Base-by-base conservation (phyloP, 345 rosid genomes). In the Eucalyptus cloeziana region DNA sequence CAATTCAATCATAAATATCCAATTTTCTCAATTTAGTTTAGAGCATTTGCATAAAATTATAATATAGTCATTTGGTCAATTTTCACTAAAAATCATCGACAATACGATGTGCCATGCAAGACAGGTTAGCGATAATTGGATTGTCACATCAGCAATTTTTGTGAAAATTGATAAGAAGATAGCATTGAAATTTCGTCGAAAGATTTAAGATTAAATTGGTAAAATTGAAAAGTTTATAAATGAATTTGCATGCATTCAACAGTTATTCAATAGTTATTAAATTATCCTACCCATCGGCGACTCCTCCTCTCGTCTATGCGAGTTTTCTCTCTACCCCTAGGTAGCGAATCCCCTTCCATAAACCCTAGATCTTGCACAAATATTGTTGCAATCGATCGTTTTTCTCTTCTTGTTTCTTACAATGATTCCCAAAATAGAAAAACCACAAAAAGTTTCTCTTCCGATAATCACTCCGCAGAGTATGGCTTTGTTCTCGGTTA, bases 181-280 rank as follows among this genome's bases (percentile, higher is more conserved):
- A 2, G 2, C 31, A 62, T 27, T 62, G 17, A 1, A 62, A 30
- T 12, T 62, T 27, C 4, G 69, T 0, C 0, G 0, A 62, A 62
- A 62, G 0, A 1, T 3, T 62, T 62, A 27, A 27, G 1, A 64
- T n/a, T 14, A 31, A n/a, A 64, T 15, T 7, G 22, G 1, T n/a
- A 64, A 64, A 64, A 7, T 7, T 64, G 2, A 64, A 64, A 15
- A 64, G 5, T 64, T 64, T 14, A 64, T 13, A 7, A 64, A 7
- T 15, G 40, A n/a, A n/a, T 64, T 14, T 1, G 3, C 0, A 14
- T 64, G 2, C 0, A 8, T 7, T n/a, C 21, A 12, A 60, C 4
- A 12, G 16, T 1, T 27, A 7, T 3, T 52, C 58, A 19, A 52
- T 52, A 52, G 56, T 52, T 19, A 52, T 52, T 7, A 52, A 52